Conservation (phyloP, 805 yeast genomes). For the Lipomyces yamadae region DNA sequence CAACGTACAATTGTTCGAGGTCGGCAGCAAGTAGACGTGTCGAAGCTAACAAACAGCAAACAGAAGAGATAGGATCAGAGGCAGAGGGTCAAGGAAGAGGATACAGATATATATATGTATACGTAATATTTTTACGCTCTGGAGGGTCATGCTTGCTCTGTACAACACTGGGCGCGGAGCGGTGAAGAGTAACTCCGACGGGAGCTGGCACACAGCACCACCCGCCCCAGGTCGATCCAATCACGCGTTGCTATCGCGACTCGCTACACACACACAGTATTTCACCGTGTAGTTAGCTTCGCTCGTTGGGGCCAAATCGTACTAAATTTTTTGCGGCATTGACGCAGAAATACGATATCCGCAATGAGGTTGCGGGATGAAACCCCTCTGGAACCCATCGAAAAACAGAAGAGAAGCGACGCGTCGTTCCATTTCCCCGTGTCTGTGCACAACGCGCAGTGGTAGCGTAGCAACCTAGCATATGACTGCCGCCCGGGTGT, state of each 20-base stretch:
- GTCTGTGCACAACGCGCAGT: slow-evolving; percentile 1
- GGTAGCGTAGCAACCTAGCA: no score
- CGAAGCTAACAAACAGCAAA: not conserved
- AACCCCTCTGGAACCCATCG: no score
- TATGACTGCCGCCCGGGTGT: no score
- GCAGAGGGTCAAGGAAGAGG: not conserved
- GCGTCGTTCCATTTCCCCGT: not conserved
- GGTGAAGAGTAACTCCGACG: no score
- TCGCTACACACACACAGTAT: not conserved
- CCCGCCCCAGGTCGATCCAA: no score
- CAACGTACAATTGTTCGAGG: not conserved
- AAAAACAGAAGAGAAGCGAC: not conserved
- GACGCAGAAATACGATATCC: not conserved
- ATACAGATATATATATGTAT: not conserved
- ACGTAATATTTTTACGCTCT: not conserved
- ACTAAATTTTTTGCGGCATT: no score
- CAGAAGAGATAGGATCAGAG: not conserved
- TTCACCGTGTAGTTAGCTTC: no score
- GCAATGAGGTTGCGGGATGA: not conserved
- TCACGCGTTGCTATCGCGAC: not conserved
- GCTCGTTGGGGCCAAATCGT: no score
- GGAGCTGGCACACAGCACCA: no score
- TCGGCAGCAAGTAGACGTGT: not conserved
- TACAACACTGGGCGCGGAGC: not conserved
- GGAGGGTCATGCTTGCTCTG: not conserved